phyloP scores from a whole-genome alignment of 306 rosid genomes.

The Sphenostylis stenocarpa region DNA sequence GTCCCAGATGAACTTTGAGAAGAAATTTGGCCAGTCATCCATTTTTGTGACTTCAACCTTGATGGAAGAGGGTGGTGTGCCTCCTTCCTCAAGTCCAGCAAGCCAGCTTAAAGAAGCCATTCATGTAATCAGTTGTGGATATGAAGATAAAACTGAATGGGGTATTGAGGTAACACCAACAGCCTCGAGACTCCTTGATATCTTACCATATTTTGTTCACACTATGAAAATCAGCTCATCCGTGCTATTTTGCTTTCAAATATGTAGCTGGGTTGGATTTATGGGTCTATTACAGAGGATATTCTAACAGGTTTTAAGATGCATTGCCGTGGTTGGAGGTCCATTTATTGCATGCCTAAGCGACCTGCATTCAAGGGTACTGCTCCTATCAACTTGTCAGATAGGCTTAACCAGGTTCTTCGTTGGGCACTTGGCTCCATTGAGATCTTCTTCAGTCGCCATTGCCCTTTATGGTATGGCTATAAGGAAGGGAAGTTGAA shows the following conservation, averaged over 20 bases:
- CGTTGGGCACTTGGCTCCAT: constrained; percentile 97
- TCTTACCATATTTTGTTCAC: constrained; percentile 27
- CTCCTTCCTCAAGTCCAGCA: constrained; percentile 91
- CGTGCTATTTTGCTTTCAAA: constrained; percentile 21
- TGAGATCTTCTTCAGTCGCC: constrained; percentile 95
- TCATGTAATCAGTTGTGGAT: constrained; percentile 91
- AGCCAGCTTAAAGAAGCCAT: constrained; percentile 88
- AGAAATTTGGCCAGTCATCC: constrained; percentile 90
- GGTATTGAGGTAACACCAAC: constrained; percentile 73
- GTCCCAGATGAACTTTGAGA: constrained; percentile 95
- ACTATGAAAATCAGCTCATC: constrained; percentile 26
- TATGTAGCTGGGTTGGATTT: constrained; percentile 93
- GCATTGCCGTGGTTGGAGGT: constrained; percentile 99
- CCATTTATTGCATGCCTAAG: constrained; percentile 89
- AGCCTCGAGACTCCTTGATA: constrained; percentile 7
- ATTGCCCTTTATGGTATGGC: constrained; percentile 90
- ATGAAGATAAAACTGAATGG: constrained; percentile 99
- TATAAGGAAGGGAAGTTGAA: constrained; percentile 84
- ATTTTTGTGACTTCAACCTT: constrained; percentile 92
- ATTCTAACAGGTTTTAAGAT: constrained; percentile 93
- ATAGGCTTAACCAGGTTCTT: constrained; percentile 95
- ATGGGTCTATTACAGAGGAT: constrained; percentile 95
- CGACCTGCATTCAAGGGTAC: constrained; percentile 94
- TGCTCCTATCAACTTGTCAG: constrained; percentile 97
- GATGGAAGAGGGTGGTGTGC: constrained; percentile 93